phyloP scores from a whole-genome alignment of 805 yeast genomes.

The Teunomyces funiuensis region DNA sequence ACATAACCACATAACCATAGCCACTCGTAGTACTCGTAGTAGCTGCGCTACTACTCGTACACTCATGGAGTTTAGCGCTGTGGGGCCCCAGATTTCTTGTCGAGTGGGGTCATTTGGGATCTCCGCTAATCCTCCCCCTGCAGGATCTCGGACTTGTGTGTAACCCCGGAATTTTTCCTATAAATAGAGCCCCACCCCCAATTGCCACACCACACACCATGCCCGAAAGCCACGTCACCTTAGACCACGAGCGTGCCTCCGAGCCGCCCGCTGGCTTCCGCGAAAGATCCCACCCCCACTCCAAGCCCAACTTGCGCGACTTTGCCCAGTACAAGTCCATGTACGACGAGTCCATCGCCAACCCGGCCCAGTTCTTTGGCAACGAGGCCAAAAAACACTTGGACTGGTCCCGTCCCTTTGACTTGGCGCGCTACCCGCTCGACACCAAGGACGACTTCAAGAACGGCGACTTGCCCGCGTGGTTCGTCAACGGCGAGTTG shows the following conservation, averaged over 20 bases:
- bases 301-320: conserved; percentile 46
- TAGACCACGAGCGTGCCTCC: conserved; percentile 33
- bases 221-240: conserved; percentile 23
- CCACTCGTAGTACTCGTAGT: no score
- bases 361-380: conserved; percentile 57
- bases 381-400: conserved; percentile 49
- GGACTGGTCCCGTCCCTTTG: conserved; percentile 55
- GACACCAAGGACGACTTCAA: conserved; percentile 48
- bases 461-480: conserved; percentile 67
- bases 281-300: conserved; percentile 42
- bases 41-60: no score
- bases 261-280: conserved; percentile 40
- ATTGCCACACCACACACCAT: not conserved
- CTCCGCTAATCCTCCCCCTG: no score
- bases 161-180: no score
- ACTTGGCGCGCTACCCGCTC: conserved; percentile 46
- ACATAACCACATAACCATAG: no score
- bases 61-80: no score
- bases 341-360: conserved; percentile 56
- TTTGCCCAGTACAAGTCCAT: conserved; percentile 49
- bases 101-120: no score
- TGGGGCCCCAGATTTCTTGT: no score
- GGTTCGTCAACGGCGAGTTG: conserved; percentile 92
- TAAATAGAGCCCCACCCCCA: not conserved
- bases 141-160: no score